Evolutionary conservation across 1,284 basidiomycete species (phyloP).

Genomic region (Marasmius tenuissimus): DNA sequence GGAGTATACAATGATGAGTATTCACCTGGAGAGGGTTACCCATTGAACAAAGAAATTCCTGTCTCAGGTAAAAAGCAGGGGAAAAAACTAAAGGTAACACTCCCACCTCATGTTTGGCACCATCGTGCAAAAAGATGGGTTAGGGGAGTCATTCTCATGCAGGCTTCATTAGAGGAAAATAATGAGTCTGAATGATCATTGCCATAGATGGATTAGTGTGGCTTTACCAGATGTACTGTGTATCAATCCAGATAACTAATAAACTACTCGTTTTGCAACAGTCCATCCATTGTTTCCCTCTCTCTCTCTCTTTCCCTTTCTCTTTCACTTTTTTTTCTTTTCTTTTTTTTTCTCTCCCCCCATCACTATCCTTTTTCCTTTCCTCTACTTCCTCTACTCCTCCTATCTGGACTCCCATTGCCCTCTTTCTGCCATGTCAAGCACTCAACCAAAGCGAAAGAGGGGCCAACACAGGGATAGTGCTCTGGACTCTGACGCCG

Average conservation of each 20-base stretch:
- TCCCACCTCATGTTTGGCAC: too few species aligned
- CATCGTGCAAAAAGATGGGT: not conserved
- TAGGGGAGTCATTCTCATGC: not conserved
- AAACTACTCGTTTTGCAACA: not conserved
- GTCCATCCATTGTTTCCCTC: not conserved
- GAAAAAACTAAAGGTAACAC: too few species aligned
- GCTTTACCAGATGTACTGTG: not conserved
- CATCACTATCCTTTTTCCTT: not conserved
- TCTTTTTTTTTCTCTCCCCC: not conserved
- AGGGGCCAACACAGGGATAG: not conserved
- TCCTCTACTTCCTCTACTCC: not conserved
- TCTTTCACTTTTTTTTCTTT: not conserved
- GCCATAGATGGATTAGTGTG: not conserved
- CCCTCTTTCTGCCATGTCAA: not conserved
- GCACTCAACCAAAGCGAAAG: not conserved
- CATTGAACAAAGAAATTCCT: too few species aligned
- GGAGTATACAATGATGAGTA: too few species aligned
- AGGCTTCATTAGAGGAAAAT: not conserved
- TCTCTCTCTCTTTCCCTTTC: not conserved
- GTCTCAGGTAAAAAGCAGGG: too few species aligned
- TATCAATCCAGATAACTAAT: not conserved
- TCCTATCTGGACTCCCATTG: not conserved
- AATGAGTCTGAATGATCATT: not conserved
- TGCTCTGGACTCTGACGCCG: not conserved
- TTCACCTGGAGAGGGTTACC: too few species aligned